These are phyloP conservation scores for Cutaneotrichosporon arboriforme DNA, from an alignment of 1,284 basidiomycete genomes.

Conservation along the genomic window DNA sequence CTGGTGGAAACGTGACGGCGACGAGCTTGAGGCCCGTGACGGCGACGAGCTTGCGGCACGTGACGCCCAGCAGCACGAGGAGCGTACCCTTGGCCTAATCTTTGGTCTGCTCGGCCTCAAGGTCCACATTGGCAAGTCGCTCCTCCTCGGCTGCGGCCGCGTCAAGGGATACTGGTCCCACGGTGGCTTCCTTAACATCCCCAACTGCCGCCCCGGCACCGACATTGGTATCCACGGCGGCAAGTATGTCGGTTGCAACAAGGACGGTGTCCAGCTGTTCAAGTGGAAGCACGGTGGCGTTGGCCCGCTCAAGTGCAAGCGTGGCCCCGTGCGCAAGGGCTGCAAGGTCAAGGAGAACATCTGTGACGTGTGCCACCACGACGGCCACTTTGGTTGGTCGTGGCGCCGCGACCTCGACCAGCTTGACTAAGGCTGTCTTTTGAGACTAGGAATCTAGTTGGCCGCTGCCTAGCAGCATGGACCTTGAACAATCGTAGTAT, in stretches of 20 bases:
- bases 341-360: background rate
- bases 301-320: background rate
- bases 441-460: too few species aligned
- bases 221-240: slow-evolving; percentile 4
- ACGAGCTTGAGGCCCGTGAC: background rate
- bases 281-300: slow-evolving; percentile 1
- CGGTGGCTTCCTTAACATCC: slow-evolving; percentile 1
- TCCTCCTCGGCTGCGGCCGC: slow-evolving; percentile 1
- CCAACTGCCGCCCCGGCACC: slow-evolving; percentile 2
- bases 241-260: slow-evolving; percentile 3
- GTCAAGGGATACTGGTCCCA: background rate
- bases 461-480: background rate
- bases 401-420: background rate
- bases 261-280: slow-evolving; percentile 4
- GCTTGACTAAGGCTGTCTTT: background rate
- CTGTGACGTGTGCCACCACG: slow-evolving; percentile 7
- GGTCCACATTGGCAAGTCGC: background rate
- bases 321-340: background rate
- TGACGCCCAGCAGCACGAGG: background rate
- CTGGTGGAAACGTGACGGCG: background rate
- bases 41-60: background rate
- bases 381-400: background rate
- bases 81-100: slow-evolving; percentile 1
- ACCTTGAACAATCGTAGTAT: too few species aligned
- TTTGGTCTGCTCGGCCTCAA: slow-evolving; percentile 1